Base-by-base conservation (phyloP, 2,329 filamentous ascomycete genomes). In the Pyricularia sp. region DNA sequence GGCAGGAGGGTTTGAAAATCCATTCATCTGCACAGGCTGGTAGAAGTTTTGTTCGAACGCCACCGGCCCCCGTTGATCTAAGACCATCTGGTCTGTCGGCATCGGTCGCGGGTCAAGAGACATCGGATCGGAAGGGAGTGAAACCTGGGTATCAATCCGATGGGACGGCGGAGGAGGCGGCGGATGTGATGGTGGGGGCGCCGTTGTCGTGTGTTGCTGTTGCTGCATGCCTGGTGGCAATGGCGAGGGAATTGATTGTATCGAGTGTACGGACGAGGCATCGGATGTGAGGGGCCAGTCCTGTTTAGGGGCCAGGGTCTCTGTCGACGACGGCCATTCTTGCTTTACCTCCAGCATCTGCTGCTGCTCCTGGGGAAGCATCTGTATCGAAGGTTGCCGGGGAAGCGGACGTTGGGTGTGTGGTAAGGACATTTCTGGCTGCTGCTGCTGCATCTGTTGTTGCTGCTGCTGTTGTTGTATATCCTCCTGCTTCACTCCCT, bases 31-130 rank as follows among this genome's bases (percentile, higher is more conserved):
- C 33, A 55, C 42, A 12, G 65, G 65, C 23, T 36, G 36, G 65
- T 67, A 67, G 42, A 67, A 67, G 12, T 36, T 67, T 26, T 50
- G 65, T 14, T 67, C 65, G 30, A 67, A 67, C 2, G 36, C 25
- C 25, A 50, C 36, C 2, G 65, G 25, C 7, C 42, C 33, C 11
- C 33, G 36, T 9, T 50, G 36, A 26, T 67, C 65, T 42, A 67
- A 30, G 23, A 50, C 25, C 65, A 67, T 67, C 33, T 50, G 42
- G 25, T 12, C 12, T 58, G 36, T 50, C 11, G 65, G 42, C 3
- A 67, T 50, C 10, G 65, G 36, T 9, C 36, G 42, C 23, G 36
- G 55, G n/a, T 67, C 65, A 11, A 67, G 10, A 26, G 31, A 20
- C 17, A 55, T 50, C 10, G 65, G 25, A 11, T 67, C 33, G 23